These are phyloP conservation scores for Prunus armeniaca DNA, from an alignment of 306 rosid genomes.

Conservation along the genomic window DNA sequence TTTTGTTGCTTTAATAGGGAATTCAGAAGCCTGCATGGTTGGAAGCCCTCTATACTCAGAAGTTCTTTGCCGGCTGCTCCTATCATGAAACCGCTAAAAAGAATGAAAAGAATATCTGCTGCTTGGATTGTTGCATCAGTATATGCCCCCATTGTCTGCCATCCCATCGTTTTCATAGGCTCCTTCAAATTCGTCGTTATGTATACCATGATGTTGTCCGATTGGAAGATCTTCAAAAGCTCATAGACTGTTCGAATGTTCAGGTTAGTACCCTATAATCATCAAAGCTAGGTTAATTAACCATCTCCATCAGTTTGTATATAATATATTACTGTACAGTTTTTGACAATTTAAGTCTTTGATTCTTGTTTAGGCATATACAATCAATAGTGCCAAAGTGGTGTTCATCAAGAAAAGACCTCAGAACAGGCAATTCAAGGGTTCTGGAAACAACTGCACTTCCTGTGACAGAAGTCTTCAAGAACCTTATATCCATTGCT, in stretches of 20 bases:
- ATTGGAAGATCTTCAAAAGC: conserved; percentile 93
- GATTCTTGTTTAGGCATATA: conserved; percentile 55
- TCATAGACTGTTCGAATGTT: conserved; percentile 88
- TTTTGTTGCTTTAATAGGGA: conserved; percentile 41
- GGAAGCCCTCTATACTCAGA: conserved; percentile 79
- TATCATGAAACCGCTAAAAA: conserved; percentile 77
- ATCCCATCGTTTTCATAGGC: conserved; percentile 82
- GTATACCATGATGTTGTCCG: conserved; percentile 93
- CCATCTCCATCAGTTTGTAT: background rate
- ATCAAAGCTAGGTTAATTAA: background rate
- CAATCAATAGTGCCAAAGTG: conserved; percentile 94
- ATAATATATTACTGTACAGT: background rate
- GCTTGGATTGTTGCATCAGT: conserved; percentile 92
- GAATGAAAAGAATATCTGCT: conserved; percentile 91
- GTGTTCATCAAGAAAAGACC: conserved; percentile 97
- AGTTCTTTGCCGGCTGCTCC: conserved; percentile 78
- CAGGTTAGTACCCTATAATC: conserved; percentile 44
- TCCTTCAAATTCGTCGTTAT: conserved; percentile 96
- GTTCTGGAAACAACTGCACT: conserved; percentile 89
- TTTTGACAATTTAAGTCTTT: background rate
- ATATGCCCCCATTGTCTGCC: conserved; percentile 95
- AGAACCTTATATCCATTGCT: conserved; percentile 93
- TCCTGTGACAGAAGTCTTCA: conserved; percentile 96
- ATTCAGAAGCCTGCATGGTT: conserved; percentile 95
- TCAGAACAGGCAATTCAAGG: conserved; percentile 96